Evolutionary conservation across 345 rosid genomes (phyloP), one percentile per base, ranked within the genome.

Genomic region (Gossypium bickii): DNA sequence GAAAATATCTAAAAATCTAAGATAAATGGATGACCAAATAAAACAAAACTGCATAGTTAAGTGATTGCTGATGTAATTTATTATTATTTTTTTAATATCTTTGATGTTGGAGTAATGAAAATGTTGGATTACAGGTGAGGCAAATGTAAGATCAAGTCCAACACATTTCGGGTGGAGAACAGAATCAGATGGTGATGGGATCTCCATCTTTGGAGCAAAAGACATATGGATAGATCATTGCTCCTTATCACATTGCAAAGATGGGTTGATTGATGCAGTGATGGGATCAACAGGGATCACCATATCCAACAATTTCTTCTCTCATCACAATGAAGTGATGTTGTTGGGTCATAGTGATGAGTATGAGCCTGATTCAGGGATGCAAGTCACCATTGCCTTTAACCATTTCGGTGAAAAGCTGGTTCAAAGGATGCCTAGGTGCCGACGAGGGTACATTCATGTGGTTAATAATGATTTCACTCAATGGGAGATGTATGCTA

Each of bases 141-240:
- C 98, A 47, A 92, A 91, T 29, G 85, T 95, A 48, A 83, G 99
- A 60, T 93, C 99, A 47, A 95, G 97, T 70, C 94, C 98, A 64
- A 80, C 90, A 0, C 98, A 93, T 75, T 93, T 82, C 12, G 99
- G 99, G 0, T 93, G 78, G 82, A 78, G 99, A 34, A 84, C 96
- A 0, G 53, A 76, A 73, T 95, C 99, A 2, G 99, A 95, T 79
- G 99, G 99, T 12, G 99, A 95, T 43, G 99, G 98, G 16, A 95
- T 95, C 74, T 93, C 98, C 24, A 83, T 95, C 47, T 93, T 91
- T 48, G 99, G 99, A n/a, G 72, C 98, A 16, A 87, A 85, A 57
- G 97, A 95, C 85, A 78, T 95, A 71, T 95, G 99, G 99, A 89
- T 95, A 16, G 99, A 95, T 76, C 99, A 95, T 51, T 95, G 99